Base-by-base conservation (phyloP, 2,329 filamentous ascomycete genomes). In the Graphium sp. region DNA sequence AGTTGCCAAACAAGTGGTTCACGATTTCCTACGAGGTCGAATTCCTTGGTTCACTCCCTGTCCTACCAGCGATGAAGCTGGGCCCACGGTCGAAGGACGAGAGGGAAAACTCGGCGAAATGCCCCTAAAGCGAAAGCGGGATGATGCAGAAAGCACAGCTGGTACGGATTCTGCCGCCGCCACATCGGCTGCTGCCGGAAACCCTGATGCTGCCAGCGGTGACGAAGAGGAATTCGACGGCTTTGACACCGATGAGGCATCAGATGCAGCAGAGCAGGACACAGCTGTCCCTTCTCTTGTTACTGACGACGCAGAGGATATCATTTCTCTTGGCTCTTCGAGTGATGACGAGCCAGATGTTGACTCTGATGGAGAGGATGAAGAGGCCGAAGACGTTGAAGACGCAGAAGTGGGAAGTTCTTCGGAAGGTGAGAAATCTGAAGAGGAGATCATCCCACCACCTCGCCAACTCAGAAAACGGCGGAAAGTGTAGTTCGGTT, bases 1-100 rank as follows among this genome's bases (percentile, higher is more conserved):
- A 42, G 84, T 93, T 26, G 89, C 89, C 2, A 93, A 93, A 53
- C 93, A 93, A 73, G 79, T 98, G 1, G 58, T 98, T 34, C 95
- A 93, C 43, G 89, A 98, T 46, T 98, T 95, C 48, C 70, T 95
- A 45, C 62, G 89, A 37, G 89, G 89, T 32, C 94, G 87, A 54
- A 81, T 95, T 16, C 89, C 89, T 2, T 98, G 91, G 89, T 98
- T 84, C 46, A 89, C 81, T 1, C 74, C 83, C 15, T 36, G 32
- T 7, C 75, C 84, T 7, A 83, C 85, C 2, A 64, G 67, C 7
- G 58, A 58, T 6, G 63, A 64, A 18, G 58, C 55, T 10, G 53
- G 54, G 8, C 56, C 56, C 18, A 55, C 51, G 21, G 54, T 75
- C n/a, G 69, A 74, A 35, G 80, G 81, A 5, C 70, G 84, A 26